Base-by-base conservation (phyloP, 257 asterid genomes). In the Solanum microdontum region DNA sequence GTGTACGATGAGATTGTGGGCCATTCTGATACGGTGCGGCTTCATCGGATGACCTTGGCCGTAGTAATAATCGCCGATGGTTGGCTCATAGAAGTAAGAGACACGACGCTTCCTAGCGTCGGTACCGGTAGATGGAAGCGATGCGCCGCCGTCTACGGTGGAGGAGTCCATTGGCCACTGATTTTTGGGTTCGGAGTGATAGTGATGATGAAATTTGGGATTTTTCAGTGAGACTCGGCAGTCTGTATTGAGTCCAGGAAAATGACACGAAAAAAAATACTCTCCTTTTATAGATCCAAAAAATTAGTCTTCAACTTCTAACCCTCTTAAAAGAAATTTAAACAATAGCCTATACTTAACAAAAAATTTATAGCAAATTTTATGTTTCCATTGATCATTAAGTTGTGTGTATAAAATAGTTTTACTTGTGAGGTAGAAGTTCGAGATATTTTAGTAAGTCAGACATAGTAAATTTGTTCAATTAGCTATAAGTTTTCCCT, bases 21-120 rank as follows among this genome's bases (percentile, higher is more conserved):
- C 90, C 90, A 88, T 88, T 2, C 90, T 84, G 69, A 88, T 88
- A 32, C 90, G 88, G 87, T 88, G 90, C 26, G 90, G 90, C 43
- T 88, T 88, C 90, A 88, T 88, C 23, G 90, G 90, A 43, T 88
- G 90, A 8, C 88, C 90, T 82, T 88, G 90, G 7, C 90, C 90
- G 62, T 88, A 88, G 89, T 88, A 88, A 83, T 88, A 88, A 75
- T 88, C 90, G 28, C 90, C 90, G 90, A 88, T 88, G 19, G 90
- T 86, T 23, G 90, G 90, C 85, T 88, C 90, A 55, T 88, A 88
- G 73, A 88, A 88, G 77, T 88, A 88, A 8, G 90, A 79, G 40
- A 88, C 90, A 17, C 90, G 90, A 43, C 90, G 90, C 87, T 86
- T 88, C 48, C 76, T 83, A 1, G 87, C 90, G 87, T 88, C 90